Conservation (phyloP, 169 alveolate species). For the Amoebophrya sp. region DNA sequence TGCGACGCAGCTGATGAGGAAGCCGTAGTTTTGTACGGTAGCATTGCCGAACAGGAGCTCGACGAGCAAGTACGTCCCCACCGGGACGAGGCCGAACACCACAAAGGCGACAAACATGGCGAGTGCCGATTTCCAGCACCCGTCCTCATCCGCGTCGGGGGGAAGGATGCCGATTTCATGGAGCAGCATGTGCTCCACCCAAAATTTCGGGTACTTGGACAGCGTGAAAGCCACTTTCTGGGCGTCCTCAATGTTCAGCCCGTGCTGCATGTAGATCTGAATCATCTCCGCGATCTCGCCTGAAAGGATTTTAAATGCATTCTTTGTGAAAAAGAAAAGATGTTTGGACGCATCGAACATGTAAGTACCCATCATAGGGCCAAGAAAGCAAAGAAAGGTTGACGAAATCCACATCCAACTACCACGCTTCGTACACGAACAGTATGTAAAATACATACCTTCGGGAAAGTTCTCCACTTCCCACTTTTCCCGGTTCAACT, state of each 20-base stretch:
- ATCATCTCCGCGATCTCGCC: constrained; percentile 38
- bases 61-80: neutral
- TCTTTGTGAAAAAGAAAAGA: neutral
- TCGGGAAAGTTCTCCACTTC: constrained; percentile 37
- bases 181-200: constrained; percentile 37
- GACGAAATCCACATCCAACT: too few relatives aligned
- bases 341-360: neutral
- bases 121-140: neutral
- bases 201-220: constrained; percentile 30
- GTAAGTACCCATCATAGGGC: neutral
- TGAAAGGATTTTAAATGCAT: neutral
- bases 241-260: constrained; percentile 29
- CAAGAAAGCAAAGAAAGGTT: neutral
- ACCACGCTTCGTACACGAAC: too few relatives aligned
- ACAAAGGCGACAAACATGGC: constrained; percentile 28
- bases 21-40: neutral
- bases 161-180: constrained; percentile 30
- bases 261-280: constrained; percentile 27
- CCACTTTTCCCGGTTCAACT: constrained; percentile 31
- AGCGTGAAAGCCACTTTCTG: constrained; percentile 23
- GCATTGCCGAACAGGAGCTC: neutral
- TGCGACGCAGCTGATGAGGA: neutral
- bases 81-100: neutral
- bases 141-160: neutral
- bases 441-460: neutral